Evolutionary conservation across 1,284 basidiomycete genomes (phyloP).

Genomic region (Vanrija humicola): DNA sequence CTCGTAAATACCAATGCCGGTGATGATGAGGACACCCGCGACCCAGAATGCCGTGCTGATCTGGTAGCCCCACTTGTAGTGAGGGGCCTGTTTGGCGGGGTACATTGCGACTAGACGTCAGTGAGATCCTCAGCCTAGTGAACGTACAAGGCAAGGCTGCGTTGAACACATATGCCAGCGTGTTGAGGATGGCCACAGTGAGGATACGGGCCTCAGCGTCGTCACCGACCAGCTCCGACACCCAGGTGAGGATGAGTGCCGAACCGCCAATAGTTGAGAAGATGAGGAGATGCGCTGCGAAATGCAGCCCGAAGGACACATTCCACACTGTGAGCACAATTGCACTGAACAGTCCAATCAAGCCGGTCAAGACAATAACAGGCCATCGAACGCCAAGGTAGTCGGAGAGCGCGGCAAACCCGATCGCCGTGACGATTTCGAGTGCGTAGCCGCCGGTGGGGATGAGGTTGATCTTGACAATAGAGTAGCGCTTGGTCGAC

Average conservation of each 20-base stretch:
- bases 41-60: slow-evolving; percentile 6
- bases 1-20: too few relatives aligned
- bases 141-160: slow-evolving; percentile 5
- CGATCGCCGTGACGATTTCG: slow-evolving; percentile 6
- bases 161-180: neutral
- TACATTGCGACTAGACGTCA: slow-evolving; percentile 8
- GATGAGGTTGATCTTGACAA: slow-evolving; percentile 7
- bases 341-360: too few relatives aligned
- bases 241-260: slow-evolving; percentile 5
- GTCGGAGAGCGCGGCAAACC: neutral
- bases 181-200: neutral
- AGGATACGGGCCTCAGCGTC: slow-evolving; percentile 8
- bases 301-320: neutral
- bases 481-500: too few relatives aligned
- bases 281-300: slow-evolving; percentile 6
- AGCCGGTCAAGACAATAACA: too few relatives aligned
- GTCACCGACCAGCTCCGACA: slow-evolving; percentile 5
- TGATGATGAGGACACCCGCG: too few relatives aligned
- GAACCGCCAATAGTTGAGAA: slow-evolving; percentile 7
- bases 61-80: slow-evolving; percentile 11
- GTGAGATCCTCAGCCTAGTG: neutral
- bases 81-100: slow-evolving; percentile 7
- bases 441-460: slow-evolving; percentile 10
- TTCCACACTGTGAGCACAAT: too few relatives aligned
- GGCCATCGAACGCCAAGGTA: too few relatives aligned